Evolutionary conservation across 495 filamentous ascomycete species (phyloP), one percentile per base, ranked within the genome.

Genomic region (Aspergillus campestris): DNA sequence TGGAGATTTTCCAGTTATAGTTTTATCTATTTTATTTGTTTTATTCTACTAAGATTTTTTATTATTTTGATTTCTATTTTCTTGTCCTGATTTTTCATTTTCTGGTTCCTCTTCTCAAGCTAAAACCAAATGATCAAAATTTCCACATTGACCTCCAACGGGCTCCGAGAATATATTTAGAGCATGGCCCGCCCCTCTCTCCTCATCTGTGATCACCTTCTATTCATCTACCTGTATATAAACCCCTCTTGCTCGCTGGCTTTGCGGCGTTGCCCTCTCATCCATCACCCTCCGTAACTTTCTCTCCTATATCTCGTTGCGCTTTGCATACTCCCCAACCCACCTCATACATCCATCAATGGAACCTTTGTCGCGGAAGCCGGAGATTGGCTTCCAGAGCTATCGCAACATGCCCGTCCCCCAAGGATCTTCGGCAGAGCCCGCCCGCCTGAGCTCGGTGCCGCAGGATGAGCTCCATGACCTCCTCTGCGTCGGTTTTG

Each of bases 401-500:
- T 45, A 53, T 49, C 50, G 47, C 45, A 51, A 53, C 44, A 56
- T 55, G 56, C 45, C 56, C 27, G 36, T 48, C 28, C 32, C 45
- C 13, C 47, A 59, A 40, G 47, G 40, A 18, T 34, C 45, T 36
- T 42, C 39, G 10, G 31, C 31, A 8, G 45, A 45, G 29, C 47
- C 45, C 14, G 45, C 53, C 9, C 47, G 52, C 7, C 45, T 71
- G 32, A 60, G 49, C 31, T 36, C 65, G 4, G 56, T 59, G 6
- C 55, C 55, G n/a, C 53, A 72, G 27, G 75, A 82, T 30, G 75
- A 80, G 34, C 60, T 83, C 31, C 82, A 88, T 52, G 91, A 96
- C 55, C 62, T 98, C 18, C 70, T 96, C 37, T 95, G 91, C 64
- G 77, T 96, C 30, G 91, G 91, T 31, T 98, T 96, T 56, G 91